These are phyloP conservation scores for Neopestalotiopsis sp. DNA, from an alignment of 2,329 filamentous ascomycete species.

Conservation along the genomic window DNA sequence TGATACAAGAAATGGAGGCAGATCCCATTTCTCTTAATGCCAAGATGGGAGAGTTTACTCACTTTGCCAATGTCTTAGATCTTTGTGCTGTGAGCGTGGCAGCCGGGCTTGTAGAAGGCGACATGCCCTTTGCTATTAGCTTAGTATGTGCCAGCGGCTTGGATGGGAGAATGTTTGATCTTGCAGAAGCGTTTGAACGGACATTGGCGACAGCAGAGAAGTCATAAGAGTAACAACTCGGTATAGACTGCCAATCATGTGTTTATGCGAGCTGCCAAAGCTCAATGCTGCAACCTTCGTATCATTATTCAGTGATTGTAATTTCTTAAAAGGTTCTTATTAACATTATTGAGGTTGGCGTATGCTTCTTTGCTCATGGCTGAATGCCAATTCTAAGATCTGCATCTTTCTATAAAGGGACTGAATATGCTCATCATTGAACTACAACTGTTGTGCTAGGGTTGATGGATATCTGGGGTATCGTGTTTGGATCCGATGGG, in stretches of 20 bases:
- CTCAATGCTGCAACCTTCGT: neutral
- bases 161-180: slow-evolving; percentile 39
- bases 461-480: slow-evolving; percentile 21
- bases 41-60: slow-evolving; percentile 53
- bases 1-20: slow-evolving; percentile 52
- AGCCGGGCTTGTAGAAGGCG: slow-evolving; percentile 27
- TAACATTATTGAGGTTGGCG: neutral
- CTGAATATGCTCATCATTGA: neutral
- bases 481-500: neutral
- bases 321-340: neutral
- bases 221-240: neutral
- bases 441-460: slow-evolving; percentile 19
- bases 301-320: neutral
- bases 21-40: slow-evolving; percentile 57
- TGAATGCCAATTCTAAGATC: no score
- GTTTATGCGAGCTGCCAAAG: no score
- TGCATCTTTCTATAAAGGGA: neutral
- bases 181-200: slow-evolving; percentile 20
- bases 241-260: neutral
- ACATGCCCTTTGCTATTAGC: slow-evolving; percentile 43
- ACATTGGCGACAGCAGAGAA: neutral
- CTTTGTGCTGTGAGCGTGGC: slow-evolving; percentile 47
- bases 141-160: slow-evolving; percentile 39
- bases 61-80: slow-evolving; percentile 61
- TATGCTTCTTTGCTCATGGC: no score